Conservation (phyloP, 2,329 filamentous ascomycete species). For the Ophiocordyceps camponoti-floridani region DNA sequence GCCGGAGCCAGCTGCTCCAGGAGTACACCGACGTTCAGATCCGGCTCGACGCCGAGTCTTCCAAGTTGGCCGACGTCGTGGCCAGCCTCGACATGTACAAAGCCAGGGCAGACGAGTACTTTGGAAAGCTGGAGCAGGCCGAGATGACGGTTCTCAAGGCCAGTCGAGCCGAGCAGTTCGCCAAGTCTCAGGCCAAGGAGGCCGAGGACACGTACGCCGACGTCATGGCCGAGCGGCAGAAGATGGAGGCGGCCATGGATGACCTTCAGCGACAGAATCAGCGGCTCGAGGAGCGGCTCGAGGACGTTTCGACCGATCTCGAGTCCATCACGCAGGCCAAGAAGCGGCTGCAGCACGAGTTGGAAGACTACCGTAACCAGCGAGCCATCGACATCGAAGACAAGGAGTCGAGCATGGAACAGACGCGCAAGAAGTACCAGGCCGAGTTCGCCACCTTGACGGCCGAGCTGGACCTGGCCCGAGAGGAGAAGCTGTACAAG, state of each 20-base stretch:
- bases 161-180: slow-evolving; percentile 80
- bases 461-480: slow-evolving; percentile 82
- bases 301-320: slow-evolving; percentile 81
- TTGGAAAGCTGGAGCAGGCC: slow-evolving; percentile 89
- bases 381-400: slow-evolving; percentile 93
- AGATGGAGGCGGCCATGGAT: slow-evolving; percentile 74
- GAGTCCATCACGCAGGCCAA: slow-evolving; percentile 74
- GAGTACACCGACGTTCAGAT: slow-evolving; percentile 93
- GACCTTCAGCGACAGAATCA: slow-evolving; percentile 83
- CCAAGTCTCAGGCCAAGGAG: slow-evolving; percentile 74
- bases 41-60: slow-evolving; percentile 73
- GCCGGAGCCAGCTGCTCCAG: slow-evolving; percentile 71
- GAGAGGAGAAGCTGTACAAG: slow-evolving; percentile 73
- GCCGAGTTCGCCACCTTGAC: slow-evolving; percentile 76
- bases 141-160: slow-evolving; percentile 92
- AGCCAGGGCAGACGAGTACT: slow-evolving; percentile 85
- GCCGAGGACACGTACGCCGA: slow-evolving; percentile 80
- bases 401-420: slow-evolving; percentile 89
- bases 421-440: slow-evolving; percentile 95
- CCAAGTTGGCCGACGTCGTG: slow-evolving; percentile 66
- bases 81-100: slow-evolving; percentile 82
- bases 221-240: slow-evolving; percentile 81
- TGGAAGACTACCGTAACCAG: slow-evolving; percentile 92
- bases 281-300: slow-evolving; percentile 74
- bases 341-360: slow-evolving; percentile 87